Conservation (phyloP, 306 rosid species). For the Glycine soja region DNA sequence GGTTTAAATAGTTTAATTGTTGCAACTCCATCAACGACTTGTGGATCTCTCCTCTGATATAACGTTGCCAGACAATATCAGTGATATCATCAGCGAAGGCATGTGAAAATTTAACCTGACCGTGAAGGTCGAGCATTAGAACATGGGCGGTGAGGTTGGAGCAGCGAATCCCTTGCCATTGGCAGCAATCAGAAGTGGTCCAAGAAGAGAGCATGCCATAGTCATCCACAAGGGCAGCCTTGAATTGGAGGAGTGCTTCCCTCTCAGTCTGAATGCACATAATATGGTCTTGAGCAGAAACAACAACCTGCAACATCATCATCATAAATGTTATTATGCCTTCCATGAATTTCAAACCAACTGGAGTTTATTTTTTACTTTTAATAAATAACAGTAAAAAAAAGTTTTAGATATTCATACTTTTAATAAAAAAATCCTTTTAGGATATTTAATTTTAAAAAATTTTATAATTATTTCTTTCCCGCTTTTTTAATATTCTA, state of each 20-base stretch:
- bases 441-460: no score
- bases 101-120: no score
- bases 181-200: neutral
- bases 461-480: no score
- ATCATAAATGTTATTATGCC: neutral
- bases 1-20: no score
- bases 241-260: slow-evolving; percentile 37
- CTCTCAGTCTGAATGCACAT: neutral
- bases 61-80: no score
- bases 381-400: no score
- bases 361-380: neutral
- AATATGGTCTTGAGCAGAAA: neutral
- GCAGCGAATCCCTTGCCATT: slow-evolving; percentile 17
- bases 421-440: no score
- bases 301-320: neutral
- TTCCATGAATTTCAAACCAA: neutral
- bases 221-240: neutral
- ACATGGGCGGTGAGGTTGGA: slow-evolving; percentile 11
- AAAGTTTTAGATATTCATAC: no score
- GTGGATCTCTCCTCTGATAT: no score
- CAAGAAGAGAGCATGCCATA: slow-evolving; percentile 35
- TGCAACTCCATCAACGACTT: no score
- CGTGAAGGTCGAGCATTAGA: neutral
- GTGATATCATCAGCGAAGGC: no score
- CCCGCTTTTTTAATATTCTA: no score